A percentile compares a stretch with the other conserved stretches of the same genome.
These are phyloP conservation scores for Arthrobotrys iridis DNA, from an alignment of 2,329 filamentous ascomycete genomes.

Conservation along the genomic window DNA sequence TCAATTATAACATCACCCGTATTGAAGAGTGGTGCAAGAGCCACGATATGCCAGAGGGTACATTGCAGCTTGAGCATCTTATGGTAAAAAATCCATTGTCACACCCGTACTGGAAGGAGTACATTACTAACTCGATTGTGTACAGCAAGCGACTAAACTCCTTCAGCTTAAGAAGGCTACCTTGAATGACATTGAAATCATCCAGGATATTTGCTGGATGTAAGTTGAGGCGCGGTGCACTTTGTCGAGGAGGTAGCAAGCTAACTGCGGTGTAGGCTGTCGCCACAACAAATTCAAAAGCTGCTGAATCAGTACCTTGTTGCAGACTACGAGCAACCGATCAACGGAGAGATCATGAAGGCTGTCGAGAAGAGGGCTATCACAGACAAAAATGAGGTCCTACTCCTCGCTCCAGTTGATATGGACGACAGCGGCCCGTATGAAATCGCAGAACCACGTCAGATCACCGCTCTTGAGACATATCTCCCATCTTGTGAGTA, in stretches of 20 bases:
- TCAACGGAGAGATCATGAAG: slow-evolving; percentile 99
- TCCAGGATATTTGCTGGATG: slow-evolving; percentile 99
- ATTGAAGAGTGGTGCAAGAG: slow-evolving; percentile 99
- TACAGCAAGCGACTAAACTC: slow-evolving; percentile 93
- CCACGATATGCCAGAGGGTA: slow-evolving; percentile 98
- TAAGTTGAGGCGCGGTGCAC: slow-evolving; percentile 64
- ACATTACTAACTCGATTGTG: slow-evolving; percentile 21
- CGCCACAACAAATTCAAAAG: slow-evolving; percentile 98
- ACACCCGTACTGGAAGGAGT: slow-evolving; percentile 51
- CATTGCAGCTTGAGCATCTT: slow-evolving; percentile 93
- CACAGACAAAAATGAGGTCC: slow-evolving; percentile 90
- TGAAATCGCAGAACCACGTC: slow-evolving; percentile 95
- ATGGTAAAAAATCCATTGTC: slow-evolving; percentile 73
- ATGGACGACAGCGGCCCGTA: slow-evolving; percentile 99
- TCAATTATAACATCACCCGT: slow-evolving; percentile 99
- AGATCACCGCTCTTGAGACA: slow-evolving; percentile 95
- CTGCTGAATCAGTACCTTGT: slow-evolving; percentile 98
- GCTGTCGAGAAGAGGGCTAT: slow-evolving; percentile 89
- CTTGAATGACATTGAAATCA: slow-evolving; percentile 98
- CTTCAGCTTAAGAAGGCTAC: slow-evolving; percentile 99
- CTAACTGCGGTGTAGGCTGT: slow-evolving; percentile 71
- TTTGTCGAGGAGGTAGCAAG: background rate
- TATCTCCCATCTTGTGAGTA: slow-evolving; percentile 95
- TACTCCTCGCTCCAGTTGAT: slow-evolving; percentile 91
- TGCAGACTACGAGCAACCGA: slow-evolving; percentile 98